Percentiles rank a stretch among this genome's conserved stretches.
Evolutionary conservation across 2,329 filamentous ascomycete genomes (phyloP).

Genomic region (Colletotrichum sp.): DNA sequence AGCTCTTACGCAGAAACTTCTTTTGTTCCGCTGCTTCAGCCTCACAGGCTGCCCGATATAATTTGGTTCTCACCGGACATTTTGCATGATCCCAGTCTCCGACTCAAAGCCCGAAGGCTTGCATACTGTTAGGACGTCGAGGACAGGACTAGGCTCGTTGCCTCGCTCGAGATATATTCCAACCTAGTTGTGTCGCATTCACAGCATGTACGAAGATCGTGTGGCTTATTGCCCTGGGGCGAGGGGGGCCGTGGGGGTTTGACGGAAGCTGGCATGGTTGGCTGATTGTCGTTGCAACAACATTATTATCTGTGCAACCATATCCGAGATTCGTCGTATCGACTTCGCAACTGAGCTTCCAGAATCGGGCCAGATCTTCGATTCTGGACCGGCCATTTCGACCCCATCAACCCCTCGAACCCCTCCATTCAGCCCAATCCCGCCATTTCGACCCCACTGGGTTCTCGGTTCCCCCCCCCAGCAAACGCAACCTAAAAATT

Average conservation of each 20-base stretch:
- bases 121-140: neutral
- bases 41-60: neutral
- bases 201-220: neutral
- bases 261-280: neutral
- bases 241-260: neutral
- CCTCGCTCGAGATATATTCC: neutral
- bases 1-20: neutral
- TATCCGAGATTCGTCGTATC: neutral
- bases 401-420: neutral
- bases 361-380: neutral
- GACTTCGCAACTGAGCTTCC: neutral
- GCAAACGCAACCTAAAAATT: constrained; percentile 7
- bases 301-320: neutral
- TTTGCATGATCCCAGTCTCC: neutral
- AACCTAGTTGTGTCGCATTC: neutral
- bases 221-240: neutral
- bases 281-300: neutral
- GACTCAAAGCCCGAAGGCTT: neutral
- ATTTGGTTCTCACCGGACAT: neutral
- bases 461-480: neutral
- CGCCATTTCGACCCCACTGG: constrained; percentile 2
- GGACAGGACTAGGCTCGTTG: neutral
- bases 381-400: neutral
- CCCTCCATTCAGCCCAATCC: neutral
- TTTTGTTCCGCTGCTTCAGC: neutral